Conservation (phyloP, 352 stramenopile genomes). For the Phytopythium litorale region DNA sequence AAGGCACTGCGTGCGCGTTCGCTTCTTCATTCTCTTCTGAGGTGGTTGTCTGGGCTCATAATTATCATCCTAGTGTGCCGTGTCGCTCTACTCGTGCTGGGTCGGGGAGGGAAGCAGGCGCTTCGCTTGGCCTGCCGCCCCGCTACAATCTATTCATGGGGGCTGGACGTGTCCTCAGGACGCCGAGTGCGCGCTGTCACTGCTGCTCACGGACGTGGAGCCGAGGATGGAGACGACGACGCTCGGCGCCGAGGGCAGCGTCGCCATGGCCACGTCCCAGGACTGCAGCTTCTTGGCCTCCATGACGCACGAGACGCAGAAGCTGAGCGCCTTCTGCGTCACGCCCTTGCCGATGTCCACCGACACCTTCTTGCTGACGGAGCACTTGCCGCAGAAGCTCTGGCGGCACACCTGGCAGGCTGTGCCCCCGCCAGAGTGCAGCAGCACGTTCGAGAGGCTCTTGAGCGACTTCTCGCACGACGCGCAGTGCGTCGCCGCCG, state of each 20-base stretch:
- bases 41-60: conserved; percentile 2
- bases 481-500: conserved; percentile 12
- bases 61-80: conserved; percentile 5
- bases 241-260: conserved; percentile 11
- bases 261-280: conserved; percentile 37
- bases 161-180: background rate
- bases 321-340: conserved; percentile 43
- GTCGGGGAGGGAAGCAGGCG: background rate
- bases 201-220: conserved; percentile 6
- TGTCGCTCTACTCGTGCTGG: background rate
- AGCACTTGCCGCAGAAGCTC: conserved; percentile 48
- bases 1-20: background rate
- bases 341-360: conserved; percentile 32
- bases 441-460: conserved; percentile 25
- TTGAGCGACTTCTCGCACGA: conserved; percentile 32
- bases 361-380: conserved; percentile 37
- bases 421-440: conserved; percentile 20
- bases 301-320: conserved; percentile 55
- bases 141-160: conserved; percentile 9
- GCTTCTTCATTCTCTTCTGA: background rate
- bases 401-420: conserved; percentile 39
- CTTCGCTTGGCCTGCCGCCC: background rate
- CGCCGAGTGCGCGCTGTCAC: conserved; percentile 1
- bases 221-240: conserved; percentile 7
- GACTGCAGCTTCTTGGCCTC: conserved; percentile 46